phyloP scores from a whole-genome alignment of 306 rosid genomes.

The Quercus berberidifolia region DNA sequence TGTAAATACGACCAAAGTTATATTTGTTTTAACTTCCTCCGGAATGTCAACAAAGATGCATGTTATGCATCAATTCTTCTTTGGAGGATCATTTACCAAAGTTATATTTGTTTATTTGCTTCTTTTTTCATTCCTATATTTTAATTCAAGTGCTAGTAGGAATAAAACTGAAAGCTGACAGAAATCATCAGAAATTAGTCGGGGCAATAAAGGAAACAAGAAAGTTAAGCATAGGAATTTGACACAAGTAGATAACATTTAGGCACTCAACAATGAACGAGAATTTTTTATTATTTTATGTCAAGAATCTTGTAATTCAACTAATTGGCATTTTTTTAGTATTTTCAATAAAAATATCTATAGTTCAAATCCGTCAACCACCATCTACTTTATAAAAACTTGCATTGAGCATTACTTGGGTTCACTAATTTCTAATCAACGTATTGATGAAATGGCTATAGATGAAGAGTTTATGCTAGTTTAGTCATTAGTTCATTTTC shows the following conservation, averaged over 20 bases:
- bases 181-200: neutral
- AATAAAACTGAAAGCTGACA: neutral
- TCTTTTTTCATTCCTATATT: neutral
- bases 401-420: neutral
- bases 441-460: neutral
- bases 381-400: neutral
- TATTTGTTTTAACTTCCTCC: neutral
- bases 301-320: neutral
- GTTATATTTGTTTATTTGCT: neutral
- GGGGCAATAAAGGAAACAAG: neutral
- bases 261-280: too few relatives aligned
- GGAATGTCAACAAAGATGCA: constrained; percentile 4
- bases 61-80: constrained; percentile 1
- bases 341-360: too few relatives aligned
- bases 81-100: neutral
- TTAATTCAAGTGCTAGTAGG: neutral
- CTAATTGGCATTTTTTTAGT: neutral
- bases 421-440: neutral
- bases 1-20: neutral
- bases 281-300: too few relatives aligned
- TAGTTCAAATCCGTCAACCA: too few relatives aligned
- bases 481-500: neutral
- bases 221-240: neutral
- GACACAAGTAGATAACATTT: neutral
- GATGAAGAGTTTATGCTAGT: neutral